Percentiles rank a stretch among this genome's conserved stretches.
These are phyloP conservation scores for Saksenaea vasiformis DNA, from an alignment of 371 early-diverging fungal genomes.

Conservation along the genomic window DNA sequence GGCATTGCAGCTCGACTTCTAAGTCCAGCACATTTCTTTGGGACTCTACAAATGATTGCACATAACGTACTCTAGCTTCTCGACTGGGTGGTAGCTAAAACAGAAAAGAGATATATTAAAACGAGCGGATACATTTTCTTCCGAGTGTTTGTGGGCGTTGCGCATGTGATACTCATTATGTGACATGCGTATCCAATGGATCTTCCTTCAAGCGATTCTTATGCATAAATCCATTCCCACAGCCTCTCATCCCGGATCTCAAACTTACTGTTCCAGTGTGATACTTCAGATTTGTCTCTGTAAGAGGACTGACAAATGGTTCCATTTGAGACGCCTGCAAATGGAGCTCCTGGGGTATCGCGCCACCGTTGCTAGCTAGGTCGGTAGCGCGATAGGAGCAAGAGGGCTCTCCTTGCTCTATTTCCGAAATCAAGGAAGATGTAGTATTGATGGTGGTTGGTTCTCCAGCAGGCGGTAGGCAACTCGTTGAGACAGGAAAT, in stretches of 20 bases:
- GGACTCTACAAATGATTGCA: slow-evolving; percentile 6
- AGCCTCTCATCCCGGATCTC: neutral
- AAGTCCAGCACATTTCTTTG: slow-evolving; percentile 10
- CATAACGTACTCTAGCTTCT: slow-evolving; percentile 1
- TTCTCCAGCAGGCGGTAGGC: neutral
- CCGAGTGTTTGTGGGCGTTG: slow-evolving; percentile 2
- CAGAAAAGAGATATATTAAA: neutral
- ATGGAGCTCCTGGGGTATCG: neutral
- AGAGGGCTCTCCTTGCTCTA: neutral
- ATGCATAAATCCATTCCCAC: slow-evolving; percentile 2
- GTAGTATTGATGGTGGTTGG: neutral
- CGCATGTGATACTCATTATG: neutral
- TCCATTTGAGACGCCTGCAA: neutral
- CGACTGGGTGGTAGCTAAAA: slow-evolving; percentile 2
- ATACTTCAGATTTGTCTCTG: slow-evolving; percentile 17
- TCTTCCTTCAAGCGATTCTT: neutral
- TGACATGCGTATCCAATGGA: neutral
- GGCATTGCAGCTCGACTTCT: slow-evolving; percentile 16
- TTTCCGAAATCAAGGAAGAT: slow-evolving; percentile 14
- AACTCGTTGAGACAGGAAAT: neutral
- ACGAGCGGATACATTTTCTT: slow-evolving; percentile 1
- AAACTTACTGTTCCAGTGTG: slow-evolving; percentile 18
- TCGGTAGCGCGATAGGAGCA: neutral
- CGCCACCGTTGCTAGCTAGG: neutral
- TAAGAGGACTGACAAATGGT: slow-evolving; percentile 21